Conservation (phyloP, 805 yeast species). For the Starmerella ratchasimensis region DNA sequence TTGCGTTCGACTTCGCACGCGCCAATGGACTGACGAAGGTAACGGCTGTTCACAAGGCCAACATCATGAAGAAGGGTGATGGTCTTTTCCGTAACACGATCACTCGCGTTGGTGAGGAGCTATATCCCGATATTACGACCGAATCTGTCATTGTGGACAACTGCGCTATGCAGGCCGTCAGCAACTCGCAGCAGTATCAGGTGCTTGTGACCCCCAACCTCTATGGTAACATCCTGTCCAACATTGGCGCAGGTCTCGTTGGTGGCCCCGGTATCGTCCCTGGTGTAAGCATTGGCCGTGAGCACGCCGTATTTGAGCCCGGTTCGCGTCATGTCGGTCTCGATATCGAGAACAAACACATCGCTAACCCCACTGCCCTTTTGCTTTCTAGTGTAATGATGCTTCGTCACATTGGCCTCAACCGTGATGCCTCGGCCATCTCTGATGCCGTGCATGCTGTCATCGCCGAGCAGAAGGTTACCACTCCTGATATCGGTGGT, state of each 20-base stretch:
- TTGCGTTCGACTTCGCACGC: conserved; percentile 89
- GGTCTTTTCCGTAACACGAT: conserved; percentile 94
- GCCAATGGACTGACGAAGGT: conserved; percentile 85
- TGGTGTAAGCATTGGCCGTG: conserved; percentile 97
- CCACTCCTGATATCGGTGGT: conserved; percentile 91
- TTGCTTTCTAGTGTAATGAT: conserved; percentile 79
- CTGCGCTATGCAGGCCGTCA: conserved; percentile 98
- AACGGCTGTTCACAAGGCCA: conserved; percentile 97
- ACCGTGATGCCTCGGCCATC: conserved; percentile 70
- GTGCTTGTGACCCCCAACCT: conserved; percentile 95
- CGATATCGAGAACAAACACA: conserved; percentile 85
- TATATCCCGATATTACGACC: conserved; percentile 64
- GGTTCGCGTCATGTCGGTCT: conserved; percentile 99
- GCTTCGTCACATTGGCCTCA: conserved; percentile 90
- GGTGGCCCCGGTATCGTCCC: conserved; percentile 99
- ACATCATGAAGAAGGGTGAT: conserved; percentile 97
- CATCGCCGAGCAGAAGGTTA: conserved; percentile 70
- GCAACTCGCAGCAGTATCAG: conserved; percentile 95
- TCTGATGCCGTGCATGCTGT: conserved; percentile 81
- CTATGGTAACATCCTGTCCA: conserved; percentile 93
- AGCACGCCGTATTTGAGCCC: conserved; percentile 95
- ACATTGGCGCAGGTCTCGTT: conserved; percentile 93
- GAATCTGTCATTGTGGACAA: conserved; percentile 95
- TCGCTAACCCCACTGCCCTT: conserved; percentile 98
- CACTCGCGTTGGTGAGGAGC: conserved; percentile 64